Base-by-base conservation (phyloP, 208 protist species). In the Crithidia bombi region DNA sequence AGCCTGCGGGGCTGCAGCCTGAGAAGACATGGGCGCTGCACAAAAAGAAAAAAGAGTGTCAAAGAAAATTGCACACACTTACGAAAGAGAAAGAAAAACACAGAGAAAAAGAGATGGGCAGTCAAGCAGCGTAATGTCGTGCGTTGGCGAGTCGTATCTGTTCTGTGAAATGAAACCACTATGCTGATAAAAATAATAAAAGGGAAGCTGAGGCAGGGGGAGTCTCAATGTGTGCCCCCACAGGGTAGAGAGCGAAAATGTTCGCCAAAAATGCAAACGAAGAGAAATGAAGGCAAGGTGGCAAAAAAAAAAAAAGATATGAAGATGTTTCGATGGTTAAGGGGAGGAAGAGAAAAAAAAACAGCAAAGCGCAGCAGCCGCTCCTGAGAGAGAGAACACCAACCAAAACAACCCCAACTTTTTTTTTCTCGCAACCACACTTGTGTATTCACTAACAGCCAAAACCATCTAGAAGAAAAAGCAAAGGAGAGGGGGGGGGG, bases 11-110 rank as follows among this genome's bases (percentile, higher is more conserved):
- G 69, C 36, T 6, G 61, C 33, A 38, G 43, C 61, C 17, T 75
- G 69, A 23, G 61, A 36, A 0, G 69, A 47, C 69, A 75, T 75
- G 17, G 17, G 43, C 11, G 17, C 25, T 32, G 17, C 12, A 14
- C 4, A 21, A 30, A n/a, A 26, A 59, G 32, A 59, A 32, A 41
- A 26, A 59, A 44, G 54, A 26, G n/a, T n/a, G n/a, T n/a, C n/a
- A n/a, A n/a, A n/a, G n/a, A n/a, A n/a, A n/a, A n/a, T n/a, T n/a
- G n/a, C n/a, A n/a, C n/a, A n/a, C n/a, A n/a, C n/a, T n/a, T n/a
- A n/a, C n/a, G n/a, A 59, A 43, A 59, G 26, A 35, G 32, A 52
- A 15, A 52, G 19, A 36, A 36, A 0, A 26, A 59, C 0, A 32
- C 51, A 57, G 51, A n/a, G 23, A 33, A 57, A 38, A 6, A 19